Conservation (phyloP, 116 monocot genomes). For the Phalaenopsis hybrid region DNA sequence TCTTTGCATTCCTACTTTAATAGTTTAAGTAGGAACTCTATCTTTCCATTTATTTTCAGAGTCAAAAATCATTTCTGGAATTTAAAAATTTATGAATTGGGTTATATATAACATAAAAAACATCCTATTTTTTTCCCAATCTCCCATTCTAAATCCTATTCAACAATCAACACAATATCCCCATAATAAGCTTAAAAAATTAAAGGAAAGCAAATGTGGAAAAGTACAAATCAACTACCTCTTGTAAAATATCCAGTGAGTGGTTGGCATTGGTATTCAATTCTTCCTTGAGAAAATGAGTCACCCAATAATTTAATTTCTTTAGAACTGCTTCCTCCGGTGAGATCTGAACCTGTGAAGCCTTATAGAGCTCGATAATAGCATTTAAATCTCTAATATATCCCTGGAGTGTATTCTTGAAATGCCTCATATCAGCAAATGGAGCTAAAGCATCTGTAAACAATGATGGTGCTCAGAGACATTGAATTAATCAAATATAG, state of each 20-base stretch:
- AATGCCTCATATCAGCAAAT: slow-evolving; percentile 29
- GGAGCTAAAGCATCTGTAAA: slow-evolving; percentile 36
- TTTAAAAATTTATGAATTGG: background rate
- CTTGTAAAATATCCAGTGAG: slow-evolving; percentile 15
- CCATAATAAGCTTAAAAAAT: background rate
- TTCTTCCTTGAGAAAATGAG: slow-evolving; percentile 33
- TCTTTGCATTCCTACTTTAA: background rate
- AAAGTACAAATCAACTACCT: slow-evolving; percentile 27
- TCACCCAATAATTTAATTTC: slow-evolving; percentile 49
- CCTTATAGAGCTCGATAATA: slow-evolving; percentile 69
- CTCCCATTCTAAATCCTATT: background rate
- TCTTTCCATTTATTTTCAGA: background rate
- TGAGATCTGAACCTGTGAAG: no score
- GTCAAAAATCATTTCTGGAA: background rate
- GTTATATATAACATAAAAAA: background rate
- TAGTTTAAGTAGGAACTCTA: background rate
- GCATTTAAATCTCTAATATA: slow-evolving; percentile 34
- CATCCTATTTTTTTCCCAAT: background rate
- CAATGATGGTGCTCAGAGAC: background rate
- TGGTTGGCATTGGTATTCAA: slow-evolving; percentile 7
- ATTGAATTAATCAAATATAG: background rate
- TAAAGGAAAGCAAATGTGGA: background rate
- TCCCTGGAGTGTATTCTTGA: slow-evolving; percentile 37
- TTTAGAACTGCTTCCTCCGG: slow-evolving; percentile 43
- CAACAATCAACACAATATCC: background rate